Percentiles rank a stretch among this genome's conserved stretches.
Conservation (phyloP, 2,329 filamentous ascomycete genomes). For the Grosmannia serpens region DNA sequence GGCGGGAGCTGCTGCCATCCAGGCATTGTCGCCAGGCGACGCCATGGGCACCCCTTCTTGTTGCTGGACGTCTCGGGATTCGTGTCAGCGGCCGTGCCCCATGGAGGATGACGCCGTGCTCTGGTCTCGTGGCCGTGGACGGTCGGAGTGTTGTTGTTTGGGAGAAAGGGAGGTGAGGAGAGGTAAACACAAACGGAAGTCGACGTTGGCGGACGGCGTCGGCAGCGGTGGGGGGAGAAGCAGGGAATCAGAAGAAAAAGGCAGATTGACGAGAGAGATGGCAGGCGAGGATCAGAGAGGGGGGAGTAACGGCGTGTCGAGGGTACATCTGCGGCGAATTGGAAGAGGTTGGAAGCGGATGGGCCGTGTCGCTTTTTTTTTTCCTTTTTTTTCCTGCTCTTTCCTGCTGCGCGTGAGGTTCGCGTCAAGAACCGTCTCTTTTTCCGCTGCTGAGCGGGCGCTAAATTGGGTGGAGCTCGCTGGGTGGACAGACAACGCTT, state of each 20-base stretch:
- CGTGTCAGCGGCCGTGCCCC: not conserved
- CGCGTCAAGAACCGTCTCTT: slow-evolving; percentile 10
- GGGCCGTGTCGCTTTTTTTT: slow-evolving; percentile 7
- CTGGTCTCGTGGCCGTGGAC: not conserved
- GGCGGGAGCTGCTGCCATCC: not conserved
- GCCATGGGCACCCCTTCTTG: slow-evolving; percentile 9
- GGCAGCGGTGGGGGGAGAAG: not conserved
- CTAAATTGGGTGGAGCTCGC: slow-evolving; percentile 9
- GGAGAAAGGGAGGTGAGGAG: not conserved
- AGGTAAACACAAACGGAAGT: not conserved
- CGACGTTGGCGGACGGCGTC: not conserved
- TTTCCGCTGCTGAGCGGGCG: slow-evolving; percentile 3
- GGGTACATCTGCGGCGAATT: not conserved
- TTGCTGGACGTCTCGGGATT: not conserved
- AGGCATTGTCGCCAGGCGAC: slow-evolving; percentile 8
- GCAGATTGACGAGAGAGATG: not conserved
- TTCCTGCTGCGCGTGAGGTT: slow-evolving; percentile 9
- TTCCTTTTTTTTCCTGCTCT: slow-evolving; percentile 1
- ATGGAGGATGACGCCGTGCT: not conserved
- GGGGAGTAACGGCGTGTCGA: not conserved
- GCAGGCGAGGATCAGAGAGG: not conserved
- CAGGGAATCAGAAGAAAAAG: not conserved
- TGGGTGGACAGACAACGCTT: not conserved
- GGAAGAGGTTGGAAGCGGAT: not conserved
- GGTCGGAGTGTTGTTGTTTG: not conserved